Evolutionary conservation across 1,284 basidiomycete genomes (phyloP), one percentile per base, ranked within the genome.

Genomic region (Tilletia horrida): DNA sequence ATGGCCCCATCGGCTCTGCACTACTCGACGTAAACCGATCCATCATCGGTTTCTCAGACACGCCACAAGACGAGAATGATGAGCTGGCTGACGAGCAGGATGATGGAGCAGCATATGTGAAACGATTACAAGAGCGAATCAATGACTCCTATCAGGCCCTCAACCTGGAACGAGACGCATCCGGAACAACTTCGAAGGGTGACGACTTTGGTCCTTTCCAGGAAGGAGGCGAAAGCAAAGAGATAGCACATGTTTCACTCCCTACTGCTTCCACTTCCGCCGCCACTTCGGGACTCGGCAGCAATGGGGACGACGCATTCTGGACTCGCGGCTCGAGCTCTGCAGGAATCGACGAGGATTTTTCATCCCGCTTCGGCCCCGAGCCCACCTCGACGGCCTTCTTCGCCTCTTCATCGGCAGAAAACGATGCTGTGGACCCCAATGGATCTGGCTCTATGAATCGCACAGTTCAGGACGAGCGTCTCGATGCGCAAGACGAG

Each of bases 181-280:
- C 6, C 6, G 16, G 45, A 3, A 48, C 45, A 6, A 18, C 18
- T 48, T 3, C 4, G 6, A 29, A 31, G 27, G 11, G 3, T 9
- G 55, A 59, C 55, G 27, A 35, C 27, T 59, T 59, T 59, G 55
- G 55, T 35, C 27, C 25, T 18, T 59, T 59, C n/a, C 55, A 59
- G 16, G 29, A 59, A 35, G 55, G 25, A 59, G 31, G 4, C 45
- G 16, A 23, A 7, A 18, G 45, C 21, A 6, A 48, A 23, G 16
- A 16, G 21, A 6, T 6, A 48, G 18, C 6, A 16, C 45, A 7
- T 6, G 21, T 4, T 16, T 48, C 16, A 23, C 6, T 4, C 45
- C 6, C 4, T 16, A n/a, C n/a, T n/a, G n/a, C n/a, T n/a, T n/a
- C n/a, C n/a, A n/a, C n/a, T n/a, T n/a, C n/a, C n/a, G n/a, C n/a